Percentiles rank a stretch among this genome's conserved stretches.
Evolutionary conservation across 2,329 filamentous ascomycete species (phyloP).

Genomic region (Arthrinium puccinioides): DNA sequence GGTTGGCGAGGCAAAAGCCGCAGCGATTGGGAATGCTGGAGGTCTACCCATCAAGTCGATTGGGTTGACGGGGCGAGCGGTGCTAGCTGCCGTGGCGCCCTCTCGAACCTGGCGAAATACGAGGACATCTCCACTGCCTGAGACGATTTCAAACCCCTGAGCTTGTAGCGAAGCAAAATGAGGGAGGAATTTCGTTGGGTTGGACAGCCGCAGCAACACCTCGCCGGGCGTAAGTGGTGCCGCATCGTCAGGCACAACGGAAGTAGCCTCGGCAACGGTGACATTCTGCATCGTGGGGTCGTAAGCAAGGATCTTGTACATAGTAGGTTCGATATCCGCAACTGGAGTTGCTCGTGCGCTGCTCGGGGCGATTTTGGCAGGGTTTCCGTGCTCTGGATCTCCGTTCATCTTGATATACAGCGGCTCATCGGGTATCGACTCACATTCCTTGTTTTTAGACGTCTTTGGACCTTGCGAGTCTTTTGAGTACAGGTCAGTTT

Average conservation of each 20-base stretch:
- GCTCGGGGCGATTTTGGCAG: conserved; percentile 3
- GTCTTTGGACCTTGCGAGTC: conserved; percentile 40
- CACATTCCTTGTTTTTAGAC: conserved; percentile 36
- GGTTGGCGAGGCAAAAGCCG: conserved; percentile 56
- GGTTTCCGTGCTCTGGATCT: conserved; percentile 1
- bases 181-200: conserved; percentile 58
- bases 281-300: conserved; percentile 52
- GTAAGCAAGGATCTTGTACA: conserved; percentile 63
- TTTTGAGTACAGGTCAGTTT: conserved; percentile 33
- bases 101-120: conserved; percentile 56
- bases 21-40: conserved; percentile 34
- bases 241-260: conserved; percentile 40
- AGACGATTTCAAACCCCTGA: conserved; percentile 60
- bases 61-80: conserved; percentile 39
- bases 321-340: conserved; percentile 11
- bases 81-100: conserved; percentile 10
- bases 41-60: conserved; percentile 47
- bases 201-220: conserved; percentile 51
- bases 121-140: conserved; percentile 54
- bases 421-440: conserved; percentile 25
- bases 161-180: conserved; percentile 51
- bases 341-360: not conserved
- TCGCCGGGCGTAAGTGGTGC: conserved; percentile 49
- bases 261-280: conserved; percentile 52
- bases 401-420: conserved; percentile 28